A percentile compares a stretch with the other conserved stretches of the same genome.
These are phyloP conservation scores for Thermoascus crustaceus DNA, from an alignment of 2,329 filamentous ascomycete species.

Conservation along the genomic window DNA sequence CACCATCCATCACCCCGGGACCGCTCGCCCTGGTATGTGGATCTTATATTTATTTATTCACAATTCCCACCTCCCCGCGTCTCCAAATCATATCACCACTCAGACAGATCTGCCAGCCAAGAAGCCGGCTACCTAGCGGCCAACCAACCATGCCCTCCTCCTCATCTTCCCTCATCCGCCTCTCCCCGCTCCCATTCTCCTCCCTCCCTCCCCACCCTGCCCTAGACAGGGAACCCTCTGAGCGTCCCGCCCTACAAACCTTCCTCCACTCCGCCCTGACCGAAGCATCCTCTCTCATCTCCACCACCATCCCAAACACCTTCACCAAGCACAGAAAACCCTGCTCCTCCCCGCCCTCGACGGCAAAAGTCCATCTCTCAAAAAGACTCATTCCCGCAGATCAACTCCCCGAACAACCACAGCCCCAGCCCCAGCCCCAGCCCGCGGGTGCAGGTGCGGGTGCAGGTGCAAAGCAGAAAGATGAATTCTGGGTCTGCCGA, in stretches of 20 bases:
- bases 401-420: not conserved
- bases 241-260: slow-evolving; percentile 11
- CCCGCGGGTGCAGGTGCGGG: not conserved
- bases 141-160: not conserved
- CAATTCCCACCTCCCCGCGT: too few species aligned
- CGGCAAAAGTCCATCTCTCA: slow-evolving; percentile 22
- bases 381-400: slow-evolving; percentile 3
- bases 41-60: too few species aligned
- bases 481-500: slow-evolving; percentile 36
- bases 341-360: slow-evolving; percentile 21
- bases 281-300: slow-evolving; percentile 22
- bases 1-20: too few species aligned
- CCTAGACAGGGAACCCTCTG: slow-evolving; percentile 8
- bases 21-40: too few species aligned
- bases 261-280: slow-evolving; percentile 18
- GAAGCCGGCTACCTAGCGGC: too few species aligned
- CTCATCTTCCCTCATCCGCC: slow-evolving; percentile 14
- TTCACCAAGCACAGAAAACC: slow-evolving; percentile 20
- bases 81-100: too few species aligned
- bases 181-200: slow-evolving; percentile 20
- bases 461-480: slow-evolving; percentile 3
- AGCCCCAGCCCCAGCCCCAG: not conserved
- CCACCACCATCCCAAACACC: slow-evolving; percentile 17
- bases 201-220: slow-evolving; percentile 22
- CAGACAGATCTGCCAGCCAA: too few species aligned